These are phyloP conservation scores for Papiliotrema flavescens DNA, from an alignment of 1,284 basidiomycete species.

Conservation along the genomic window DNA sequence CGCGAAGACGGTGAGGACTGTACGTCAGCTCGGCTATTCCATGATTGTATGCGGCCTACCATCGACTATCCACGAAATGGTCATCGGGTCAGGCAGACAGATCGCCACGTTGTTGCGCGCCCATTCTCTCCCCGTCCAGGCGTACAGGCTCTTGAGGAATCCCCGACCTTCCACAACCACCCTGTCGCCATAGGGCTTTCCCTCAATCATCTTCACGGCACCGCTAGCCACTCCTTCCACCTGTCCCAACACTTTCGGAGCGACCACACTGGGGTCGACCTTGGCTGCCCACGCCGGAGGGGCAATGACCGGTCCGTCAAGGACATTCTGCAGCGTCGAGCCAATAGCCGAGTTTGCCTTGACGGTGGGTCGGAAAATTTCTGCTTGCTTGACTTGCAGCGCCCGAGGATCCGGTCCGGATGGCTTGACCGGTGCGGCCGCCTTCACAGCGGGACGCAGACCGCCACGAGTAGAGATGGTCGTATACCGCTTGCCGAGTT, in stretches of 20 bases:
- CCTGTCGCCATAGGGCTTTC: conserved; percentile 8
- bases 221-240: conserved; percentile 14
- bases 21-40: not conserved
- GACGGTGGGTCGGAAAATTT: conserved; percentile 36
- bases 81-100: conserved; percentile 23
- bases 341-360: conserved; percentile 19
- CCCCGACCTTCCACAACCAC: conserved; percentile 18
- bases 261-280: no score
- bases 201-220: conserved; percentile 22
- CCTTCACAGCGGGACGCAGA: not conserved
- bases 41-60: conserved; percentile 25
- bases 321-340: conserved; percentile 18
- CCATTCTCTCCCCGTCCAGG: conserved; percentile 36
- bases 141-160: conserved; percentile 9
- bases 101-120: conserved; percentile 18
- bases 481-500: conserved; percentile 26
- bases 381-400: conserved; percentile 31
- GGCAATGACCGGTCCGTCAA: conserved; percentile 30
- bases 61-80: conserved; percentile 30
- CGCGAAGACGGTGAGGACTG: conserved; percentile 32
- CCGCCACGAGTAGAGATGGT: conserved; percentile 20
- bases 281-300: no score
- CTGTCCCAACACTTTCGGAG: conserved; percentile 14
- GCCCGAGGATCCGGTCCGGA: conserved; percentile 21
- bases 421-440: conserved; percentile 7